These are phyloP conservation scores for Pichia thaimueangensis DNA, from an alignment of 805 yeast species.

Conservation along the genomic window DNA sequence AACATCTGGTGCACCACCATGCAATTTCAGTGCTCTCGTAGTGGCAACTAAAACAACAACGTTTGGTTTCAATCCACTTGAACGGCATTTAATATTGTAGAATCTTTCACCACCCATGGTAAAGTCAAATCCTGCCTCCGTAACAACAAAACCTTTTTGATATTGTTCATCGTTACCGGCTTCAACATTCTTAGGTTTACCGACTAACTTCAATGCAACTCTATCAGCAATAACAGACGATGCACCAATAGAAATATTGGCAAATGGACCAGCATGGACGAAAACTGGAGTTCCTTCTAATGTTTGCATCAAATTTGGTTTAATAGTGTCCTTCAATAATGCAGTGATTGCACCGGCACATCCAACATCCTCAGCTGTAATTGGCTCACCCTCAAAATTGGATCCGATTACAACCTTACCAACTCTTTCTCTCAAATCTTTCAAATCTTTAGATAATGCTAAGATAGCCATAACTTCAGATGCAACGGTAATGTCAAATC, in stretches of 20 bases:
- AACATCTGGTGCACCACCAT: constrained; percentile 86
- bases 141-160: constrained; percentile 64
- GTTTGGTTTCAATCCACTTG: constrained; percentile 75
- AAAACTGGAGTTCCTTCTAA: constrained; percentile 84
- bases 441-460: constrained; percentile 63
- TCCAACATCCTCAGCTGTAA: constrained; percentile 79
- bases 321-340: constrained; percentile 70
- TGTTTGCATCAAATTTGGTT: constrained; percentile 84
- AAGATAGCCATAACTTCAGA: constrained; percentile 82
- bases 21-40: constrained; percentile 75
- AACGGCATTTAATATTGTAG: constrained; percentile 73
- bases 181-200: constrained; percentile 32
- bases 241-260: constrained; percentile 83
- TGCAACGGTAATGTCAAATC: constrained; percentile 81
- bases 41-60: constrained; percentile 79
- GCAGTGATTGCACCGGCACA: constrained; percentile 86
- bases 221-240: constrained; percentile 78
- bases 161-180: constrained; percentile 34
- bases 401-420: constrained; percentile 74
- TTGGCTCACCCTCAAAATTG: constrained; percentile 60
- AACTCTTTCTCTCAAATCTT: constrained; percentile 67
- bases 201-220: constrained; percentile 74
- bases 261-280: constrained; percentile 86
- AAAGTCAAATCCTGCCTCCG: constrained; percentile 87
- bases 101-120: constrained; percentile 92